Base-by-base conservation (phyloP, 1,139 yeast genomes). In the Protomyces lactucae-debilis region DNA sequence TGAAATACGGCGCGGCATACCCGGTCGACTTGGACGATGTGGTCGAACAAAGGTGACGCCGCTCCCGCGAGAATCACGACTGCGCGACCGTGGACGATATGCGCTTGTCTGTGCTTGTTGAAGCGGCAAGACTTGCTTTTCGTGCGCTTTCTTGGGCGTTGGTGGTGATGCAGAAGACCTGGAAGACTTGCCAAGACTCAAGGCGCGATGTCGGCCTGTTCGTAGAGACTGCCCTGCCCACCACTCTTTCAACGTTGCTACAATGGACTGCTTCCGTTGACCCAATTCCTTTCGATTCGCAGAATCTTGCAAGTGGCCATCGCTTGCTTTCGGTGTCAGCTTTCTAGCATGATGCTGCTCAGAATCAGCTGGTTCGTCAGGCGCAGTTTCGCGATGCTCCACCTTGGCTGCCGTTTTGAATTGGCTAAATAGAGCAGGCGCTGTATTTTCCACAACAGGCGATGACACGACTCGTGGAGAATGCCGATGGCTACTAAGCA, bases 221-320 rank as follows among this genome's bases (percentile, higher is more conserved):
- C 46, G 63, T 37, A 28, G 43, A 16, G 56, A 32, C 10, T 59
- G 63, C 8, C 52, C 57, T 3, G 63, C 52, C 63, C 56, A 59
- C 63, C 63, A 59, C 18, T 52, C 52, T 21, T 40, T 52, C 35
- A 59, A 35, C 16, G 57, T 59, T 8, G 53, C 57, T 43, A 59
- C 18, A 16, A 59, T 52, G 3, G 57, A 55, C 8, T 59, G 52
- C 53, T 59, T 59, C 18, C 63, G 52, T 21, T 40, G 40, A 10
- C 45, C 57, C 3, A 59, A 37, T 3, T 52, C 63, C 45, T 52
- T 52, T 10, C 56, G 57, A 18, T 59, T 51, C 8, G 63, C 51
- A 25, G 61, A 36, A 9, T 36, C 55, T 10, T 43, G 48, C 9
- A 21, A 21, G 5, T 18, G 14, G 23, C 23, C 25, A 10, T 43